Conservation (phyloP, 1,284 basidiomycete species). For the Apiotrichum sp. region DNA sequence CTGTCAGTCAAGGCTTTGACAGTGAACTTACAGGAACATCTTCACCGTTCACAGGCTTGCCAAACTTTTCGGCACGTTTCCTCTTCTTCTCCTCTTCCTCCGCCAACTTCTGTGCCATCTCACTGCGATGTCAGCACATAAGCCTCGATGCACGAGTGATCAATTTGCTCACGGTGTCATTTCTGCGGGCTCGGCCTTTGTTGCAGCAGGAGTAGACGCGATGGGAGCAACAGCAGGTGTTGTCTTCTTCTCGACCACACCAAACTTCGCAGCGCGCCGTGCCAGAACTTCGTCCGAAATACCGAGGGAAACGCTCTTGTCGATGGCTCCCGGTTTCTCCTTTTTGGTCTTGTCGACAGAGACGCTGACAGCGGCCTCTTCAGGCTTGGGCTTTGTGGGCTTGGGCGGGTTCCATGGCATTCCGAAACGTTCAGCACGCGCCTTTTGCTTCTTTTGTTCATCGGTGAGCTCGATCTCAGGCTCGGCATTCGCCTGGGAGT, state of each 20-base stretch:
- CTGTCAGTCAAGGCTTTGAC: neutral
- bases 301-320: constrained; percentile 27
- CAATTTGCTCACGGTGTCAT: constrained; percentile 30
- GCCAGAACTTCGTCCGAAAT: constrained; percentile 38
- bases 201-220: constrained; percentile 6
- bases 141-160: neutral
- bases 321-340: constrained; percentile 29
- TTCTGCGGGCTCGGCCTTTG: constrained; percentile 18
- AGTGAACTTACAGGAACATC: constrained; percentile 25
- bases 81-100: constrained; percentile 49
- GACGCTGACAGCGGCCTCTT: constrained; percentile 6
- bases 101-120: constrained; percentile 29
- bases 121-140: constrained; percentile 23
- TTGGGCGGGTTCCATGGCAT: constrained; percentile 32
- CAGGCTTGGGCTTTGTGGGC: constrained; percentile 9
- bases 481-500: constrained; percentile 1
- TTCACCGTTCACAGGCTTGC: constrained; percentile 12
- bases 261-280: constrained; percentile 43
- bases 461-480: constrained; percentile 24
- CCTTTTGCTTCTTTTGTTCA: constrained; percentile 42
- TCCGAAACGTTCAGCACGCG: constrained; percentile 45
- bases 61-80: constrained; percentile 48
- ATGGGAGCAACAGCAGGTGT: constrained; percentile 6
- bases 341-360: constrained; percentile 5
- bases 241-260: constrained; percentile 33